Conservation (phyloP, 148 eudicot species). For the Amaranthus hypochondriacus region DNA sequence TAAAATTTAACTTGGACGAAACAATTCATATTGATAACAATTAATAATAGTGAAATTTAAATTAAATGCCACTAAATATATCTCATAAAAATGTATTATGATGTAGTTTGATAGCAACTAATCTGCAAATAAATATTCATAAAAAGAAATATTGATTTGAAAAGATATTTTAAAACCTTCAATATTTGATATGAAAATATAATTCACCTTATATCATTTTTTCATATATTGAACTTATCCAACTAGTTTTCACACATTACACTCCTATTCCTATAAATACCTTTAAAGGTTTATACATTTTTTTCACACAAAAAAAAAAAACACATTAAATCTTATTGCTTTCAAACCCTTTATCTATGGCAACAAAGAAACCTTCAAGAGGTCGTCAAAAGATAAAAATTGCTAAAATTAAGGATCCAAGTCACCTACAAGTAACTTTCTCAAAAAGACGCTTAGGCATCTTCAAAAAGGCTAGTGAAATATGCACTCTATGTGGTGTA, state of each 20-base stretch:
- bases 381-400: slow-evolving; percentile 66
- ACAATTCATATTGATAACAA: too few species aligned
- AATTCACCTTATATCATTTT: neutral
- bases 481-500: slow-evolving; percentile 49
- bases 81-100: too few species aligned
- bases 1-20: too few species aligned
- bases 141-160: slow-evolving; percentile 31
- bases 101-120: neutral
- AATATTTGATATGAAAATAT: slow-evolving; percentile 21
- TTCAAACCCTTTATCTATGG: slow-evolving; percentile 14
- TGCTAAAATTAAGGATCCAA: slow-evolving; percentile 47
- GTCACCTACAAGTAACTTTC: slow-evolving; percentile 56
- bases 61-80: too few species aligned
- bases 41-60: too few species aligned
- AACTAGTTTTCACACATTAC: neutral
- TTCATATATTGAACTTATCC: slow-evolving; percentile 1
- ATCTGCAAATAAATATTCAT: slow-evolving; percentile 27
- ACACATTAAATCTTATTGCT: neutral
- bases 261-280: slow-evolving; percentile 33
- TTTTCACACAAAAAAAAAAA: neutral
- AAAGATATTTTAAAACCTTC: slow-evolving; percentile 34
- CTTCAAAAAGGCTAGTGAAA: slow-evolving; percentile 57
- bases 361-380: slow-evolving; percentile 36
- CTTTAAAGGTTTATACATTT: neutral
- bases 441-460: slow-evolving; percentile 56